Percentiles rank a stretch among this genome's conserved stretches.
Conservation (phyloP, 2,329 filamentous ascomycete species). For the Fusarium avenaceum region DNA sequence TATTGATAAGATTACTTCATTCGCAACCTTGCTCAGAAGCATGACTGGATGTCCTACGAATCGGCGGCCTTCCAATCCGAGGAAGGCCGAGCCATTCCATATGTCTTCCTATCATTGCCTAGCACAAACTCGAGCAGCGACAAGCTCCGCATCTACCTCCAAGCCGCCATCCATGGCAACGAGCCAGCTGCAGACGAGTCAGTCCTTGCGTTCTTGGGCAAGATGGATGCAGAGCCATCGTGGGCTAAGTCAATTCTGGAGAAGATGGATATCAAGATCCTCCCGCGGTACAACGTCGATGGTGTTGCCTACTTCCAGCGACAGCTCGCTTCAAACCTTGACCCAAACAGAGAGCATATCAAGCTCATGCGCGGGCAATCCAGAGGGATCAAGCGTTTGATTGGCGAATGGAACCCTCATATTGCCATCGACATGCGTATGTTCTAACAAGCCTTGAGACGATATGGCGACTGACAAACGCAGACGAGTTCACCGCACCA, state of each 20-base stretch:
- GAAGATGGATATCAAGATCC: conserved; percentile 32
- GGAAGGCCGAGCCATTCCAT: conserved; percentile 22
- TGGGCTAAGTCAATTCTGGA: conserved; percentile 19
- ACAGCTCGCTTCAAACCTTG: conserved; percentile 11
- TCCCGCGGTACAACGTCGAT: conserved; percentile 22
- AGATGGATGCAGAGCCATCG: conserved; percentile 22
- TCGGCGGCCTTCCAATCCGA: conserved; percentile 3
- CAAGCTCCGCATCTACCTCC: conserved; percentile 13
- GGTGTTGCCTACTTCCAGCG: conserved; percentile 31
- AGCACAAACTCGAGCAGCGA: not conserved
- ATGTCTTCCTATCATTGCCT: conserved; percentile 8
- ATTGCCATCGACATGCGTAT: conserved; percentile 22
- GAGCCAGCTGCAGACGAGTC: conserved; percentile 27
- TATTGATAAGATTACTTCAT: conserved; percentile 7
- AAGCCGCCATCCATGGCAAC: conserved; percentile 26
- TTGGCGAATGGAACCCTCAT: conserved; percentile 21
- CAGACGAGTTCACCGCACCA: conserved; percentile 13
- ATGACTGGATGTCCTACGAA: conserved; percentile 26
- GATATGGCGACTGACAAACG: accelerated
- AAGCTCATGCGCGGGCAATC: conserved; percentile 22
- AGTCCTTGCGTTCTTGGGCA: conserved; percentile 6
- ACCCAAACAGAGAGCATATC: conserved; percentile 19
- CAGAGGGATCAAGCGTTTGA: conserved; percentile 3
- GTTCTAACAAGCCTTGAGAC: accelerated
- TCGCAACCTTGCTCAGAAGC: not conserved